These are phyloP conservation scores for Hypoxylon sp. DNA, from an alignment of 2,329 filamentous ascomycete genomes.

Conservation along the genomic window DNA sequence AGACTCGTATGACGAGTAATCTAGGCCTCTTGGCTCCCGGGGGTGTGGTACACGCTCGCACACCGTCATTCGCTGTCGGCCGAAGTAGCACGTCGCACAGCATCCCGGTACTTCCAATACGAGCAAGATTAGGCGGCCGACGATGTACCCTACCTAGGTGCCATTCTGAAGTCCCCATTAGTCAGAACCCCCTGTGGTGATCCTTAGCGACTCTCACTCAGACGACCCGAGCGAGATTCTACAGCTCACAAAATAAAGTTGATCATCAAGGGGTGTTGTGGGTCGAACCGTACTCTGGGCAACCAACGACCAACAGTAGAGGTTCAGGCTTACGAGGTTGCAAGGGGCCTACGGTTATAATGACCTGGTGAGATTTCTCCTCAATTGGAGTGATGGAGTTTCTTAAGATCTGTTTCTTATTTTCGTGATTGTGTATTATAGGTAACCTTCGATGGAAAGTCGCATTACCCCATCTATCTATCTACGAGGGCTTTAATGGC, in stretches of 20 bases:
- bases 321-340: constrained; percentile 1
- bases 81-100: neutral
- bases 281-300: constrained; percentile 1
- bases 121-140: constrained; percentile 11
- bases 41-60: constrained; percentile 1
- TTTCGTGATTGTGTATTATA: neutral
- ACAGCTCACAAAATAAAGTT: constrained; percentile 1
- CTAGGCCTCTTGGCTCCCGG: neutral
- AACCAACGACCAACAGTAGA: constrained; percentile 1
- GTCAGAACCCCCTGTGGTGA: constrained; percentile 2
- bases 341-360: constrained; percentile 11
- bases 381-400: neutral
- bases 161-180: neutral
- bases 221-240: constrained; percentile 6
- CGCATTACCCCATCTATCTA: neutral
- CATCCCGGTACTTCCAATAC: constrained; percentile 11
- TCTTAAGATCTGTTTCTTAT: constrained; percentile 4
- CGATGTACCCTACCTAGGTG: neutral
- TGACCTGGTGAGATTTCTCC: constrained; percentile 3
- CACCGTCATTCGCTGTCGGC: constrained; percentile 3
- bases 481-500: constrained; percentile 15
- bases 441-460: constrained; percentile 6
- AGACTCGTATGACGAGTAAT: constrained; percentile 2
- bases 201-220: constrained; percentile 1
- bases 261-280: constrained; percentile 13